These are phyloP conservation scores for Aspergillus ruber DNA, from an alignment of 2,329 filamentous ascomycete genomes.

Conservation along the genomic window DNA sequence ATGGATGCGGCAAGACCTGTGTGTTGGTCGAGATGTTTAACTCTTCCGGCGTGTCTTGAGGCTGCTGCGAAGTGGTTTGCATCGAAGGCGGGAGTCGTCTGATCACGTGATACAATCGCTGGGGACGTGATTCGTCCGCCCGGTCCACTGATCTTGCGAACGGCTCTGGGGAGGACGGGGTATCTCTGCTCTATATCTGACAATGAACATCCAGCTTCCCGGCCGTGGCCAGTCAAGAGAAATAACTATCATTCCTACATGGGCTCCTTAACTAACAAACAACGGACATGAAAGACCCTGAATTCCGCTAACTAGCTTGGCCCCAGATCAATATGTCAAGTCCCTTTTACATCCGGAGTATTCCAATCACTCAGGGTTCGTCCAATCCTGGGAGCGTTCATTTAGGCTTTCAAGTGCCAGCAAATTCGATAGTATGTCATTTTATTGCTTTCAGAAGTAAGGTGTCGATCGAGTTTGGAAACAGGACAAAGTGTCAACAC, in stretches of 20 bases:
- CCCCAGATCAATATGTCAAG: too few species aligned
- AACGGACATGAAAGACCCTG: too few species aligned
- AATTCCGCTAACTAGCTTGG: too few species aligned
- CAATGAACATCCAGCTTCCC: background rate
- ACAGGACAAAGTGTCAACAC: background rate
- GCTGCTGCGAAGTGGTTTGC: conserved; percentile 30
- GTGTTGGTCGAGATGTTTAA: conserved; percentile 19
- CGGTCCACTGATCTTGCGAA: too few species aligned
- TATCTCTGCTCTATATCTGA: too few species aligned
- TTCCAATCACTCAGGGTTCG: too few species aligned
- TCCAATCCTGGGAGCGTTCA: too few species aligned
- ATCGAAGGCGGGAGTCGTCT: conserved; percentile 33
- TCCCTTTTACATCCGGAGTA: too few species aligned
- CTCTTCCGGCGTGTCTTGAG: conserved; percentile 16
- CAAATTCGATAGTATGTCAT: too few species aligned
- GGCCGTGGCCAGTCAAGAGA: background rate
- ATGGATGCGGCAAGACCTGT: conserved; percentile 12
- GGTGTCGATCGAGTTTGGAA: background rate
- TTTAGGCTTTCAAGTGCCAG: too few species aligned
- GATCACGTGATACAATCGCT: conserved; percentile 24
- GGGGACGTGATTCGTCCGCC: conserved; percentile 20
- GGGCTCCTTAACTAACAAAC: background rate
- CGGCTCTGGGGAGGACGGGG: too few species aligned
- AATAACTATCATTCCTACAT: background rate
- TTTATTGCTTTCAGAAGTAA: background rate